phyloP scores from a whole-genome alignment of 305 asterid genomes.

The Euphrasia arctica region DNA sequence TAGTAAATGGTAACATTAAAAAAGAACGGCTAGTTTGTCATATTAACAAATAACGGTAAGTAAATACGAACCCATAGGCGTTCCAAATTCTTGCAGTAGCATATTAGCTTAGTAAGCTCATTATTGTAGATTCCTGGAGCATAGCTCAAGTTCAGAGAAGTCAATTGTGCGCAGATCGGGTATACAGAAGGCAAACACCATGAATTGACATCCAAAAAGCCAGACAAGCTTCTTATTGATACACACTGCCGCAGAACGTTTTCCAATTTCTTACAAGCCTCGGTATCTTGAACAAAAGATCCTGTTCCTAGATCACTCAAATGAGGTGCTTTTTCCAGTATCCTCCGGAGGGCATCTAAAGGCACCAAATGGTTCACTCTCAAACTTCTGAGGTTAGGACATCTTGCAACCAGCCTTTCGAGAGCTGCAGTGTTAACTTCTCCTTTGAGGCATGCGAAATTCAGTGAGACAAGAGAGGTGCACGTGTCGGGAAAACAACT shows the following conservation, averaged over 20 bases:
- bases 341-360: slow-evolving; percentile 53
- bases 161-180: slow-evolving; percentile 58
- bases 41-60: background rate
- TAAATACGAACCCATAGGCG: slow-evolving; percentile 60
- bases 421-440: slow-evolving; percentile 63
- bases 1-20: background rate
- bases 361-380: slow-evolving; percentile 65
- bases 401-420: slow-evolving; percentile 69
- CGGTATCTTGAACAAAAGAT: slow-evolving; percentile 50
- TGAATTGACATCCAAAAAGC: slow-evolving; percentile 53
- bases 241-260: slow-evolving; percentile 41
- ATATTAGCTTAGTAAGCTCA: slow-evolving; percentile 55
- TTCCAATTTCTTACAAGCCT: slow-evolving; percentile 37
- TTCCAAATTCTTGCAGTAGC: slow-evolving; percentile 63
- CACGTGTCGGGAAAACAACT: slow-evolving; percentile 72
- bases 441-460: slow-evolving; percentile 83
- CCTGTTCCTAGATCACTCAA: slow-evolving; percentile 70
- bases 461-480: slow-evolving; percentile 69
- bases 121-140: slow-evolving; percentile 39
- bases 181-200: slow-evolving; percentile 57
- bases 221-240: slow-evolving; percentile 67
- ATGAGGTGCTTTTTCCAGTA: slow-evolving; percentile 64
- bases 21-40: no score
- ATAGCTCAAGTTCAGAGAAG: slow-evolving; percentile 41
- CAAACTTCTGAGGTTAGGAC: slow-evolving; percentile 55